phyloP scores from a whole-genome alignment of 768 basidiomycete species.

The Zangia roseola region DNA sequence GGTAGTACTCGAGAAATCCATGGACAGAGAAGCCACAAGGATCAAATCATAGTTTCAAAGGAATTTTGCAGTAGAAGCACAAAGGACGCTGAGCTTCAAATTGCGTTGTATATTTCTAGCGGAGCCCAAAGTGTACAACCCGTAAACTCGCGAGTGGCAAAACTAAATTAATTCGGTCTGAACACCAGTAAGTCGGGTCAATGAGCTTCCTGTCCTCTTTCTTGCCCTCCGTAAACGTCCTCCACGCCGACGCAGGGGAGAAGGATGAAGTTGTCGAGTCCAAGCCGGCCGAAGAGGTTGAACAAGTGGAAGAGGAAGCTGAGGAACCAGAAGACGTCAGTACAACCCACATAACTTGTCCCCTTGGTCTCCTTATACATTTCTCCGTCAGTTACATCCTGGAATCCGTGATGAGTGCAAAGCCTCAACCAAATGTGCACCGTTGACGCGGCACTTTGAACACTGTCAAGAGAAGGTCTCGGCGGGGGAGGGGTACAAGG shows the following conservation, averaged over 20 bases:
- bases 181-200: constrained; percentile 13
- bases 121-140: constrained; percentile 17
- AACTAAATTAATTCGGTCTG: constrained; percentile 8
- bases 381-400: constrained; percentile 55
- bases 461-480: constrained; percentile 89
- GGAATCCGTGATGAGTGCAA: constrained; percentile 75
- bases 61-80: no score
- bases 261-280: constrained; percentile 31
- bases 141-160: constrained; percentile 29
- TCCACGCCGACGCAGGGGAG: constrained; percentile 42
- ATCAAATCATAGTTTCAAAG: no score
- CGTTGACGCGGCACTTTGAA: constrained; percentile 77
- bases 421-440: constrained; percentile 59
- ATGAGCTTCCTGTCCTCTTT: constrained; percentile 47
- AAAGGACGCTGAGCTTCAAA: neutral
- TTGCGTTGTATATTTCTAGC: constrained; percentile 13
- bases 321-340: constrained; percentile 83
- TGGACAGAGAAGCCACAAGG: no score
- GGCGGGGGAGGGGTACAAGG: constrained; percentile 79
- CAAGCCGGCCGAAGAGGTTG: constrained; percentile 39
- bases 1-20: no score
- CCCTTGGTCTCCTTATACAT: neutral
- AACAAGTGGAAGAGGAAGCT: constrained; percentile 50
- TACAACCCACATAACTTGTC: constrained; percentile 13
- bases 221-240: constrained; percentile 40